Base-by-base conservation (phyloP, 164 flowering plant genomes). In the Aristolochia fimbriata region DNA sequence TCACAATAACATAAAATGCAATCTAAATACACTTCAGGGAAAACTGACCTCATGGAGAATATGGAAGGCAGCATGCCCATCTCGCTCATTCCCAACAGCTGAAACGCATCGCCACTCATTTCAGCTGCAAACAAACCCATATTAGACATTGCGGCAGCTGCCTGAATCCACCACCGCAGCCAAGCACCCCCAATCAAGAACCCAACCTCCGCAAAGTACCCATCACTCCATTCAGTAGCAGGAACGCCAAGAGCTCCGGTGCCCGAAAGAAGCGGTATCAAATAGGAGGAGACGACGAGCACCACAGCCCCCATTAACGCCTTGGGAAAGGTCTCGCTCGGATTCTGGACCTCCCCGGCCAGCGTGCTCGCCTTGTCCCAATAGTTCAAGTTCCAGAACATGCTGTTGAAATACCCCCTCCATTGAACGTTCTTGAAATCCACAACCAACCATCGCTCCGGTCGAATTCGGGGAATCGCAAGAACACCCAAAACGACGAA, bases 311-410 rank as follows among this genome's bases (percentile, higher is more conserved):
- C 89, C 50, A 82, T 30, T 17, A 88, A 73, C 0, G 96, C 97
- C 70, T 83, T 88, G 0, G 96, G 96, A 37, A 91, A 86, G 6
- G 90, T 86, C 67, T 63, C 64, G 54, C 80, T 76, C 0, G 91
- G 89, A 43, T 88, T 73, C 58, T 86, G 82, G 50, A 88, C 78
- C 78, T 88, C 97, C 23, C 91, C 96, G 0, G 91, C 90, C 37
- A 88, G 64, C 0, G 97, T 91, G 69, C 97, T 91, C 0, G 92
- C 96, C 67, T 86, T 86, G 47, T 91, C 97, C 97, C 96, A 88
- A 56, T 84, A 91, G 68, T 91, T 91, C 76, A 91, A 67, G 63
- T 91, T 91, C 96, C 96, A 91, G 69, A 88, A 91, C 88, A 88
- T 72, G 49, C 77, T 76, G 71, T 91, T 91, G 63, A 91, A 88